phyloP scores from a whole-genome alignment of 108 stramenopile species.

The Cyclotella choctawhatcheeana region DNA sequence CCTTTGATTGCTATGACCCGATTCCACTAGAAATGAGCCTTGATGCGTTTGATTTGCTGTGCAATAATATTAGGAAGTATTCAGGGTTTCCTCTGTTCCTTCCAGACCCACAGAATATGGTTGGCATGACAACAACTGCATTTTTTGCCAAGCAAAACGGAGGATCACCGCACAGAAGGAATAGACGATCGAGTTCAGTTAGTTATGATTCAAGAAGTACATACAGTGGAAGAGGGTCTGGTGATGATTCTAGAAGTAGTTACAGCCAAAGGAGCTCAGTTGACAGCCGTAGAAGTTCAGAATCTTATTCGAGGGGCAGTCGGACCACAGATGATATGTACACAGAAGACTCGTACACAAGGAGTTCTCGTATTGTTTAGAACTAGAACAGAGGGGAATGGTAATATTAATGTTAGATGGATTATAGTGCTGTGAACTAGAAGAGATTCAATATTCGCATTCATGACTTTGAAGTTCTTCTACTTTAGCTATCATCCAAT shows the following conservation, averaged over 20 bases:
- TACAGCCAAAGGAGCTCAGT: not conserved
- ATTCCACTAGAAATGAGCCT: slow-evolving; percentile 41
- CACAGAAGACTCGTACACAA: no score
- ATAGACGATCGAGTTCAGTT: not conserved
- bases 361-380: no score
- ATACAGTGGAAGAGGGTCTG: not conserved
- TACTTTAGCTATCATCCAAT: no score
- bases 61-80: slow-evolving; percentile 17
- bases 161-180: not conserved
- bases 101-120: slow-evolving; percentile 23
- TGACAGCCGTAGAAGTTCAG: no score
- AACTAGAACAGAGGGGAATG: not conserved
- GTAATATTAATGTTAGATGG: no score
- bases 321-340: no score
- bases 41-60: slow-evolving; percentile 43
- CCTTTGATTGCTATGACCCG: slow-evolving; percentile 11
- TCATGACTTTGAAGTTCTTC: no score
- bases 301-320: no score
- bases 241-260: slow-evolving; percentile 5
- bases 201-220: not conserved
- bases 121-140: slow-evolving; percentile 24
- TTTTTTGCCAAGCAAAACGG: slow-evolving; percentile 20
- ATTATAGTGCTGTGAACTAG: no score
- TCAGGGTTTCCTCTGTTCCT: slow-evolving; percentile 30
- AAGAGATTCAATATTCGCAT: no score